A percentile compares a stretch with the other conserved stretches of the same genome.
phyloP scores from a whole-genome alignment of 352 stramenopile species.

The Blastocystis sp. region DNA sequence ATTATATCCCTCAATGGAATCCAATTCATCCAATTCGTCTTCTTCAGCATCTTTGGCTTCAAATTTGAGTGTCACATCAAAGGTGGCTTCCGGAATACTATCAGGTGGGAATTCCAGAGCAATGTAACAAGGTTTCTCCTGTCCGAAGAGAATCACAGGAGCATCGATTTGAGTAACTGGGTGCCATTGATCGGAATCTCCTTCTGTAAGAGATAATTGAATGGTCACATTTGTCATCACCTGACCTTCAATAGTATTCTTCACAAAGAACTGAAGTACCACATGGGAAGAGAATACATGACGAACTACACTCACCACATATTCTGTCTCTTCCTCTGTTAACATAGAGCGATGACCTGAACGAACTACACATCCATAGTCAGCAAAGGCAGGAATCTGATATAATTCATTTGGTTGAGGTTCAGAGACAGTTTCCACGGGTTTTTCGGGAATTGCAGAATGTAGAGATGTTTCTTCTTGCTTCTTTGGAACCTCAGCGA shows the following conservation, averaged over 20 bases:
- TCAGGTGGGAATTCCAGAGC: conserved; percentile 69
- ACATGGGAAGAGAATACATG: conserved; percentile 93
- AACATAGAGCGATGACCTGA: conserved; percentile 84
- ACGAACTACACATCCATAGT: conserved; percentile 87
- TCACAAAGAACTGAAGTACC: conserved; percentile 92
- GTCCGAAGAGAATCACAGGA: neutral
- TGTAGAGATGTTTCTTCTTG: conserved; percentile 69
- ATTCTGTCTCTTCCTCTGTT: conserved; percentile 95
- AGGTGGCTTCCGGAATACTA: conserved; percentile 70
- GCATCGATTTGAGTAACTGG: neutral
- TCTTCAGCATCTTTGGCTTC: conserved; percentile 32
- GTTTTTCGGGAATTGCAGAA: neutral
- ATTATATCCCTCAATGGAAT: conserved; percentile 82
- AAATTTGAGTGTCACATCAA: conserved; percentile 41
- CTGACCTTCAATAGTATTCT: conserved; percentile 98
- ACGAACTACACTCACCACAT: conserved; percentile 91
- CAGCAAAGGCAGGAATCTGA: conserved; percentile 90
- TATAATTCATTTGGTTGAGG: conserved; percentile 80
- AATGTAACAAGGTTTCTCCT: conserved; percentile 62
- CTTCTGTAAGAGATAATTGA: conserved; percentile 88
- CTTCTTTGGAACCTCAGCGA: conserved; percentile 72
- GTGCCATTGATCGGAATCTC: conserved; percentile 75
- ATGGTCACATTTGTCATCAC: conserved; percentile 88
- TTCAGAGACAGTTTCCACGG: neutral
- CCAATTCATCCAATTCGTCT: conserved; percentile 72